Conservation (phyloP, 441 rosid species). For the Jatropha multifida region DNA sequence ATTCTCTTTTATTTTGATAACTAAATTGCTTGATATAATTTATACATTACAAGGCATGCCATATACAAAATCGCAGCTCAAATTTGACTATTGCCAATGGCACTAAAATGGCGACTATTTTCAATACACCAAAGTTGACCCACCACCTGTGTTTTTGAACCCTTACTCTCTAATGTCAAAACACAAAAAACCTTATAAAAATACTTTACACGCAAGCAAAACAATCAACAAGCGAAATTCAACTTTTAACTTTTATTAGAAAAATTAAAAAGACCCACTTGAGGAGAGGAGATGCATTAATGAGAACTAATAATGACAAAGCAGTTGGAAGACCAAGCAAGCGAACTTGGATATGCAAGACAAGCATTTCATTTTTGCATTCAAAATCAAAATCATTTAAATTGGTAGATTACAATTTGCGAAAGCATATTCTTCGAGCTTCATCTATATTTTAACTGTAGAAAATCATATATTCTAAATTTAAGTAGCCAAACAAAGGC, state of each 20-base stretch:
- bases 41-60: too few species aligned
- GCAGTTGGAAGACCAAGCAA: background rate
- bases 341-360: background rate
- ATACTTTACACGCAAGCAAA: too few species aligned
- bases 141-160: background rate
- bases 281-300: too few species aligned
- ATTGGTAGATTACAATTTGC: background rate
- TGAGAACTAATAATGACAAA: background rate
- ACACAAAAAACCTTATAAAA: too few species aligned
- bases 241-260: too few species aligned
- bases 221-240: too few species aligned
- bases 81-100: background rate
- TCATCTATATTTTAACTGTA: background rate
- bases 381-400: background rate
- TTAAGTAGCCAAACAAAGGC: too few species aligned
- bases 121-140: background rate
- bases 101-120: too few species aligned
- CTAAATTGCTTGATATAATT: too few species aligned
- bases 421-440: background rate
- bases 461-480: background rate
- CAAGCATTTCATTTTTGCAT: background rate
- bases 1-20: too few species aligned
- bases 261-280: too few species aligned
- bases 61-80: background rate
- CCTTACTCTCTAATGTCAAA: background rate